phyloP scores from a whole-genome alignment of 2,329 filamentous ascomycete species.

The Sclerotinia subarctica region DNA sequence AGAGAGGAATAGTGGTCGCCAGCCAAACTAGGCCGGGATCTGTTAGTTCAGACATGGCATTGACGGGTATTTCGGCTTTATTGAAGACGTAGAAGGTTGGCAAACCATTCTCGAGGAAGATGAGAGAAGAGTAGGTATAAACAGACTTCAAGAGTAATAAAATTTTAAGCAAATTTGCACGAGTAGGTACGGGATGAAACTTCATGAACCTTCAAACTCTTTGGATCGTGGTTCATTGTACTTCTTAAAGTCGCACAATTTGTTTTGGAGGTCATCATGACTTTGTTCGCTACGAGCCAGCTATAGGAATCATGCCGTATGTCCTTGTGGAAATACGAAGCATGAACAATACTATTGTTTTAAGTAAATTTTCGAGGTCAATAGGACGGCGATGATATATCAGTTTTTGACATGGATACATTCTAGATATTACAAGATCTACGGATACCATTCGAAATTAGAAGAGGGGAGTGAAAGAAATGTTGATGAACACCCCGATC shows the following conservation, averaged over 20 bases:
- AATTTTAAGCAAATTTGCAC: background rate
- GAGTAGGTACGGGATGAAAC: background rate
- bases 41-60: background rate
- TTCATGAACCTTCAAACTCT: background rate
- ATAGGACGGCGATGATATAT: background rate
- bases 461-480: background rate
- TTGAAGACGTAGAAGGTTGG: background rate
- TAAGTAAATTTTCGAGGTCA: background rate
- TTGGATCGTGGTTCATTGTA: background rate
- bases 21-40: background rate
- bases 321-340: background rate
- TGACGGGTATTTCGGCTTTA: no score
- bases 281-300: background rate
- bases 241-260: background rate
- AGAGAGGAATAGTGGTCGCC: background rate
- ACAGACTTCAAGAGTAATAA: background rate
- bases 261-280: background rate
- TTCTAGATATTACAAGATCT: background rate
- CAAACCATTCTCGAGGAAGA: background rate
- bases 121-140: no score
- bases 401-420: background rate
- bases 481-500: background rate
- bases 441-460: background rate
- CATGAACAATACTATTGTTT: background rate
- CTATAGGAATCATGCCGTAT: background rate